These are phyloP conservation scores for Lolium rigidum DNA, from an alignment of 176 grass and related monocot genomes.

Conservation along the genomic window DNA sequence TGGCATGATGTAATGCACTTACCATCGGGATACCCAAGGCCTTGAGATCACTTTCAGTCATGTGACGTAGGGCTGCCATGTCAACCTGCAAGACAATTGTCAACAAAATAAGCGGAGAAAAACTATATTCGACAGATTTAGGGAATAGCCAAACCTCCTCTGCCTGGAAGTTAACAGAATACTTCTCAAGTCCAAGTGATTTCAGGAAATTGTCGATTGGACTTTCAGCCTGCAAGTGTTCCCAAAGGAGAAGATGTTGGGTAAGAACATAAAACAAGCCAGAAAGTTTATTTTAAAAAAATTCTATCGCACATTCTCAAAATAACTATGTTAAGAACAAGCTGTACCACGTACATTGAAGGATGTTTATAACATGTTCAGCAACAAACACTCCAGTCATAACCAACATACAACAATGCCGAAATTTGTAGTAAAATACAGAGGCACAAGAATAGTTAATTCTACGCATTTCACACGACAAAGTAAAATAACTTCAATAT, in stretches of 20 bases:
- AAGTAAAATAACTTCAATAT: constrained; percentile 18
- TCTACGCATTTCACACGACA: not conserved
- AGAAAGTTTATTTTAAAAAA: not conserved
- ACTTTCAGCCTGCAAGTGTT: constrained; percentile 62
- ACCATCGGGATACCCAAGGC: constrained; percentile 98
- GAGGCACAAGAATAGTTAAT: not conserved
- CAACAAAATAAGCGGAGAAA: constrained; percentile 32
- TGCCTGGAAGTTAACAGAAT: constrained; percentile 85
- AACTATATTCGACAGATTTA: constrained; percentile 8
- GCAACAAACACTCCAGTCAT: not conserved
- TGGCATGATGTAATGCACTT: constrained; percentile 18
- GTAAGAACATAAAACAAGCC: constrained; percentile 15
- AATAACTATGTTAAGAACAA: not conserved
- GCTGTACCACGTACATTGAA: not conserved
- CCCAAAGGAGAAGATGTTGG: constrained; percentile 35
- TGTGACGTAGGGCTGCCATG: constrained; percentile 92
- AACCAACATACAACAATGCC: not conserved
- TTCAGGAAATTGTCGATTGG: constrained; percentile 83
- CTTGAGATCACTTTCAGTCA: constrained; percentile 95
- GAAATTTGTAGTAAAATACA: constrained; percentile 14
- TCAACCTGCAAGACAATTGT: constrained; percentile 72
- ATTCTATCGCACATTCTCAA: constrained; percentile 8
- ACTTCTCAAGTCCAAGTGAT: constrained; percentile 93
- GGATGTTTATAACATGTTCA: not conserved
- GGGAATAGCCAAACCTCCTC: constrained; percentile 69